Evolutionary conservation across 75 land plant genomes (phyloP).

Genomic region (Picea sitchensis): DNA sequence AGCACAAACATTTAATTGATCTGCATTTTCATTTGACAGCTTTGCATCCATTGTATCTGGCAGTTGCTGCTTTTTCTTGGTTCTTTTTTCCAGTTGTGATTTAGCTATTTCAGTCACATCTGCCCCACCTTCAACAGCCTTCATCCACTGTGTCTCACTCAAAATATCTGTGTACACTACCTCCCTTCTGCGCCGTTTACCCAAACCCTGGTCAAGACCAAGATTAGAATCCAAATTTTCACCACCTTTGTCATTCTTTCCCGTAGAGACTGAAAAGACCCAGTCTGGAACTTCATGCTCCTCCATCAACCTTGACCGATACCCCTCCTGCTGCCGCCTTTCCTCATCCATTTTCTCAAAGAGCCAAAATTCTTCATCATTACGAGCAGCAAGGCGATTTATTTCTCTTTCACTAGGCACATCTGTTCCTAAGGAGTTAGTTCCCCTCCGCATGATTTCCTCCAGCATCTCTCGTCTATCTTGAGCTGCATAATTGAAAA

Average conservation of each 20-base stretch:
- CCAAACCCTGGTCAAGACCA: slow-evolving; percentile 18
- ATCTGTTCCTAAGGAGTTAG: slow-evolving; percentile 79
- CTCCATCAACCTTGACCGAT: slow-evolving; percentile 85
- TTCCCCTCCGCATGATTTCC: slow-evolving; percentile 91
- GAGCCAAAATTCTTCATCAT: slow-evolving; percentile 77
- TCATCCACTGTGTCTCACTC: slow-evolving; percentile 88
- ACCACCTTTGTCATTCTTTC: slow-evolving; percentile 15
- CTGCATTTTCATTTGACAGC: not conserved
- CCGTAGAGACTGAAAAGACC: slow-evolving; percentile 50
- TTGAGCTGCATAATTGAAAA: slow-evolving; percentile 60
- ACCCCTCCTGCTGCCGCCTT: slow-evolving; percentile 77
- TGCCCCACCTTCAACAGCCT: slow-evolving; percentile 80
- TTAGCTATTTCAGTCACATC: slow-evolving; percentile 47
- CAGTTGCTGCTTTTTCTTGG: slow-evolving; percentile 7
- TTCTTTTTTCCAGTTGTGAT: slow-evolving; percentile 9
- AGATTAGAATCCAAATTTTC: slow-evolving; percentile 12
- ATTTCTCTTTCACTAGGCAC: slow-evolving; percentile 99
- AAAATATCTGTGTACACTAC: slow-evolving; percentile 75
- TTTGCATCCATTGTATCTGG: not conserved
- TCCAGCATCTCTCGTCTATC: slow-evolving; percentile 90
- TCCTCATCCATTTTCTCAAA: slow-evolving; percentile 99
- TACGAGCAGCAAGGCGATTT: slow-evolving; percentile 86
- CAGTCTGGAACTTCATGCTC: slow-evolving; percentile 97
- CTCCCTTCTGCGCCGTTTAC: slow-evolving; percentile 82
- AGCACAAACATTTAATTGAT: too few species aligned